Percentiles rank a stretch among this genome's conserved stretches.
phyloP scores from a whole-genome alignment of 441 rosid genomes.

The Brassica balearica region DNA sequence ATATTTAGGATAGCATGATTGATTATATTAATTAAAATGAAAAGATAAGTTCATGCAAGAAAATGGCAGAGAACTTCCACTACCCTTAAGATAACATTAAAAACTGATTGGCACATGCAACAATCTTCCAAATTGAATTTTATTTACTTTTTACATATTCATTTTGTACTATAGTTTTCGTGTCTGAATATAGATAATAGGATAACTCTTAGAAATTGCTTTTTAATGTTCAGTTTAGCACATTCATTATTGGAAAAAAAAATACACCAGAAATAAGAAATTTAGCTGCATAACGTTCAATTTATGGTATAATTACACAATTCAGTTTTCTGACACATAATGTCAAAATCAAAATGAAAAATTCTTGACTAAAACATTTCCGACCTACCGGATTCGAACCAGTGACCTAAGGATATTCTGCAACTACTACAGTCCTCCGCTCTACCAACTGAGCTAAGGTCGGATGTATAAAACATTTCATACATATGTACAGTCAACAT shows the following conservation, averaged over 20 bases:
- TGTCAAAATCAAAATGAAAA: no score
- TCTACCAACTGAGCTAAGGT: slow-evolving; percentile 51
- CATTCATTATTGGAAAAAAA: no score
- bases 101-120: no score
- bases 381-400: slow-evolving; percentile 24
- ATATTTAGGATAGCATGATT: neutral
- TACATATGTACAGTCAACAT: neutral
- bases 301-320: neutral
- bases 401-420: slow-evolving; percentile 5
- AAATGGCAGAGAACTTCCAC: neutral
- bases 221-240: neutral
- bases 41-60: neutral
- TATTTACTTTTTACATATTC: no score
- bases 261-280: no score
- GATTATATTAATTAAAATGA: no score
- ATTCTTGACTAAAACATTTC: neutral
- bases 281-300: no score
- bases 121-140: no score
- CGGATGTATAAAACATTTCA: slow-evolving; percentile 45
- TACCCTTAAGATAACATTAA: no score
- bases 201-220: no score
- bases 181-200: no score
- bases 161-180: no score
- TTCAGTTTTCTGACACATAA: neutral
- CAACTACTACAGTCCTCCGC: slow-evolving; percentile 1